Base-by-base conservation (phyloP, 148 eudicot genomes). In the Vaccinium macrocarpon region DNA sequence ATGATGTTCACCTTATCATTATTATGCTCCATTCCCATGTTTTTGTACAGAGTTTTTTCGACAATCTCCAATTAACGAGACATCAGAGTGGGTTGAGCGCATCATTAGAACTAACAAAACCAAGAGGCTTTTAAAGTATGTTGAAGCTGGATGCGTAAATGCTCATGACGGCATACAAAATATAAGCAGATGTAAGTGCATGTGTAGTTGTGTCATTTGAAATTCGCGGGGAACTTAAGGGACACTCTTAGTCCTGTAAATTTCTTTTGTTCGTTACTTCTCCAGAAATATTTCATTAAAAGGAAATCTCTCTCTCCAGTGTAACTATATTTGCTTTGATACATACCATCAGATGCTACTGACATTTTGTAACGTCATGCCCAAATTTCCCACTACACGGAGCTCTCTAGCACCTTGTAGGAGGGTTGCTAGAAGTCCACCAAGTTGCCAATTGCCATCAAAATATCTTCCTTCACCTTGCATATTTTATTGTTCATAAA, bases 131-230 rank as follows among this genome's bases (percentile, higher is more conserved):
- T 82, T 70, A 50, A 87, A 90, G 1, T 95, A 93, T 79, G 82
- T 95, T 27, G 86, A 89, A 27, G 89, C 88, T 79, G 93, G 92
- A 82, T 93, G 94, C 78, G 62, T 88, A 16, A 90, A 89, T 57
- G 80, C 83, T 68, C 81, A 85, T 75, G 91, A 89, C 49, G 85
- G 86, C 18, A 53, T 83, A 75, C 84, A 85, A 74, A 87, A 84
- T 85, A 82, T 91, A 12, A 82, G 78, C 76, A 87, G 90, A 86
- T 84, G 91, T 89, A 88, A 89, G 91, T 86, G 59, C 50, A 49
- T 51, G 11, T 52, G 10, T 52, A 50, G 50, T 64, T 35, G 8
- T 78, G 12, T 27, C 42, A 25, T 78, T 59, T 70, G 27, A 66
- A 35, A 50, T 78, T 23, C 8, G 12, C 14, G 49, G 78, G 52